phyloP scores from a whole-genome alignment of 1,139 yeast genomes.

The Geotrichum reessii region DNA sequence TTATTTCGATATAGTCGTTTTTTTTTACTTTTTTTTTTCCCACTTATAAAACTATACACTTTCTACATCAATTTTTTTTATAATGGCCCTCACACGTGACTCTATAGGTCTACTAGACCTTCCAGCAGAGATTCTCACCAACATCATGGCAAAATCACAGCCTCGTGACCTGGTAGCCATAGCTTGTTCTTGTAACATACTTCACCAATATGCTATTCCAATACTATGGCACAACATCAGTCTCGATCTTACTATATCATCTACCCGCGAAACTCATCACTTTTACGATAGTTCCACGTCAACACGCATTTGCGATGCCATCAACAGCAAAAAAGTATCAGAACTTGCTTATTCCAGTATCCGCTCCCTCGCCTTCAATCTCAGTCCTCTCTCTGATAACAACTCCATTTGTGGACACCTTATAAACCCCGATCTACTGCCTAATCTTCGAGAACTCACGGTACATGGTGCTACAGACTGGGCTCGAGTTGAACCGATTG shows the following conservation, averaged over 20 bases:
- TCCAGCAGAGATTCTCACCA: conserved; percentile 7
- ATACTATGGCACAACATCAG: conserved; percentile 2
- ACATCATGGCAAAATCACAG: not conserved
- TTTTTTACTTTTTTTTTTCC: not conserved
- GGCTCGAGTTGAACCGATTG: not conserved
- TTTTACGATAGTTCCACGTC: not conserved
- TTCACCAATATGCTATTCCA: conserved; percentile 7
- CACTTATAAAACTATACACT: no score
- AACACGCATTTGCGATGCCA: not conserved
- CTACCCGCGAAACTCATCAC: not conserved
- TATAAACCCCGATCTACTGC: not conserved
- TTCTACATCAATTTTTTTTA: not conserved
- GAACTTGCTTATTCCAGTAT: not conserved
- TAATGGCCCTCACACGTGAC: not conserved
- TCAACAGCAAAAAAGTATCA: conserved; percentile 2
- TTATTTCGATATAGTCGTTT: not conserved
- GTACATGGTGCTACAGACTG: not conserved
- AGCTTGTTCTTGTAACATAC: not conserved
- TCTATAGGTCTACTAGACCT: conserved; percentile 3
- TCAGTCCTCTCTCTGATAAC: not conserved
- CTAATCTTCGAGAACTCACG: conserved; percentile 1
- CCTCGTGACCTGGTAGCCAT: conserved; percentile 2
- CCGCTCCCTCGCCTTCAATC: conserved; percentile 3
- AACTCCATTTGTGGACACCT: not conserved
- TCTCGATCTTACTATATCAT: conserved; percentile 4